These are phyloP conservation scores for Biancaea sappan DNA, from an alignment of 306 rosid species.

Conservation along the genomic window DNA sequence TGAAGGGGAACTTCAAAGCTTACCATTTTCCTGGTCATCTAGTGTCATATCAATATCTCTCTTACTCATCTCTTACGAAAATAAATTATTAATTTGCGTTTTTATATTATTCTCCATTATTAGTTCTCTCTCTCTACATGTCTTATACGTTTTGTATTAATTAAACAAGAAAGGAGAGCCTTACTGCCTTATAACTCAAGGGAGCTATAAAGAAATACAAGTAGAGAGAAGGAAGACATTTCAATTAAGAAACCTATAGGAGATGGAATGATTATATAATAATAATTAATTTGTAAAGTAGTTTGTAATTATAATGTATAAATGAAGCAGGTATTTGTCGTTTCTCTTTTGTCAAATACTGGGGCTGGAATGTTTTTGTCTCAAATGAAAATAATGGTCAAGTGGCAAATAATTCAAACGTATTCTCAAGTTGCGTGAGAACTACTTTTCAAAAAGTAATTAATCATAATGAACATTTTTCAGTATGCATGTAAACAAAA, in stretches of 20 bases:
- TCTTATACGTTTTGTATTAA: not conserved
- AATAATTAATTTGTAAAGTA: slow-evolving; percentile 33
- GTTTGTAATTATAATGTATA: not conserved
- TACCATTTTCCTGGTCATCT: slow-evolving; percentile 19
- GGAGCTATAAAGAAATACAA: not conserved
- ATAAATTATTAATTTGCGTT: not conserved
- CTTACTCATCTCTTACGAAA: not conserved
- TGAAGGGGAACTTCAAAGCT: not conserved
- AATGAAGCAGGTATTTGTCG: slow-evolving; percentile 26
- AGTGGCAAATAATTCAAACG: slow-evolving; percentile 13
- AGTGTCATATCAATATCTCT: slow-evolving; percentile 29
- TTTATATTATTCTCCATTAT: not conserved
- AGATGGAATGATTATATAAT: not conserved
- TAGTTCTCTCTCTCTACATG: not conserved
- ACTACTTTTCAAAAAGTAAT: not conserved
- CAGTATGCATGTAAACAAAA: not conserved
- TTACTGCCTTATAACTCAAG: not conserved
- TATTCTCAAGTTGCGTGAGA: not conserved
- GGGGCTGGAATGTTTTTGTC: slow-evolving; percentile 15
- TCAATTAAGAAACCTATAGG: slow-evolving; percentile 20
- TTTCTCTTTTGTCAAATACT: slow-evolving; percentile 35
- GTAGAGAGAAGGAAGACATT: slow-evolving; percentile 38
- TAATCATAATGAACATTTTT: not conserved
- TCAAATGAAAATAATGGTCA: slow-evolving; percentile 13
- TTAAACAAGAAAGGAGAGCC: not conserved